These are phyloP conservation scores for Scytalidium lignicola DNA, from an alignment of 2,329 filamentous ascomycete genomes.

Conservation along the genomic window DNA sequence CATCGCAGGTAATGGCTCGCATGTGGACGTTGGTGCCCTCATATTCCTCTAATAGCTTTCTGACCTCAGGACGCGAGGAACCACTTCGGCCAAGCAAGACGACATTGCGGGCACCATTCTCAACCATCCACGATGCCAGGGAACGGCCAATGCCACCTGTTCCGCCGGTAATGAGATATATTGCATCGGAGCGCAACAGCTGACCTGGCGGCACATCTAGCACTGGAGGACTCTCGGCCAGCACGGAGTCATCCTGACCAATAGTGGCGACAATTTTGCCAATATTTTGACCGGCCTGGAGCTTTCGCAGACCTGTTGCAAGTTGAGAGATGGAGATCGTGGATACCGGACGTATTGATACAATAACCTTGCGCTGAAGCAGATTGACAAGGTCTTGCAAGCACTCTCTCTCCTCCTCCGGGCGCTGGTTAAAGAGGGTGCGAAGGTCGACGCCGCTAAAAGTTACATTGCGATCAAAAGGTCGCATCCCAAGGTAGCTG, in stretches of 20 bases:
- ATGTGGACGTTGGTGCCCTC: background rate
- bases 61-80: no score
- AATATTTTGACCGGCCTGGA: constrained; percentile 12
- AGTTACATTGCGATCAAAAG: constrained; percentile 1
- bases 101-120: constrained; percentile 12
- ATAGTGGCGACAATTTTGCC: constrained; percentile 14
- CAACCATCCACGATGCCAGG: constrained; percentile 8
- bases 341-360: background rate
- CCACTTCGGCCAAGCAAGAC: constrained; percentile 11
- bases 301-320: constrained; percentile 7
- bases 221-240: no score
- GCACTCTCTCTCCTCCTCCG: background rate
- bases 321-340: constrained; percentile 10
- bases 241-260: constrained; percentile 1
- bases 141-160: constrained; percentile 14
- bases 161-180: constrained; percentile 19
- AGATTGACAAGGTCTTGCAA: background rate
- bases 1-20: constrained; percentile 6
- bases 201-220: no score
- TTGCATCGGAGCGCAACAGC: constrained; percentile 3
- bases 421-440: background rate
- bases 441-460: constrained; percentile 1
- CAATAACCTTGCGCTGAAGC: background rate
- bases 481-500: background rate
- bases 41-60: no score